Percentiles rank a stretch among this genome's conserved stretches.
Evolutionary conservation across 2,329 filamentous ascomycete species (phyloP).

Genomic region (Fusarium udum): DNA sequence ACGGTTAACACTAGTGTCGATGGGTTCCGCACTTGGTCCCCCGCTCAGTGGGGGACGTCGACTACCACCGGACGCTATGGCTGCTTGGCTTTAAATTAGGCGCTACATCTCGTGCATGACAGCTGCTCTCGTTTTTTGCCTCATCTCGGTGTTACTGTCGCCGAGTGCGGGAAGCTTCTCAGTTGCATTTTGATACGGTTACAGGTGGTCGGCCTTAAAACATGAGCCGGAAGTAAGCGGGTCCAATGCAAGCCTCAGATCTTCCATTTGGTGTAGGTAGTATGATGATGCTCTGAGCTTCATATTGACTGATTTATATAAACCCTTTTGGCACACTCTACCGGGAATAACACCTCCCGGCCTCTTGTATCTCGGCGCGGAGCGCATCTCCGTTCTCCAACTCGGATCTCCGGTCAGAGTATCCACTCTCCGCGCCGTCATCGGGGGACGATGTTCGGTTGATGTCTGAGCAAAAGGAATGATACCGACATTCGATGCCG

Average conservation of each 20-base stretch:
- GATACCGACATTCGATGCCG: conserved; percentile 1
- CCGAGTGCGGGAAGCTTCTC: conserved; percentile 17
- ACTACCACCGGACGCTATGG: conserved; percentile 10
- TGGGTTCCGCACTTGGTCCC: conserved; percentile 31
- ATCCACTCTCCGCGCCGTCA: conserved; percentile 41
- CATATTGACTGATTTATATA: background rate
- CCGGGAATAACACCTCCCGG: conserved; percentile 24
- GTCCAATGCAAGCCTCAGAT: background rate
- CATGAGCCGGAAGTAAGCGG: background rate
- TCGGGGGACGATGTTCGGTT: conserved; percentile 33
- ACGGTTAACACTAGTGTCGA: conserved; percentile 36
- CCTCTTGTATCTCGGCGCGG: conserved; percentile 39
- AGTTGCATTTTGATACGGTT: conserved; percentile 1
- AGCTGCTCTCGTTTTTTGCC: conserved; percentile 21
- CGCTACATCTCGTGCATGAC: conserved; percentile 24
- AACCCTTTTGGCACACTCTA: conserved; percentile 10
- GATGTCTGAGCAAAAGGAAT: conserved; percentile 19
- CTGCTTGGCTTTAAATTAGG: conserved; percentile 23
- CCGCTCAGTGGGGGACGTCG: conserved; percentile 22
- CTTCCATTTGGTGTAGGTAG: background rate
- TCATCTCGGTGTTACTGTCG: conserved; percentile 35
- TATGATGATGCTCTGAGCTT: background rate
- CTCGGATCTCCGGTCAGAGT: conserved; percentile 41
- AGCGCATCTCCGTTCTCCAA: conserved; percentile 40
- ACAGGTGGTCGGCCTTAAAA: background rate